Evolutionary conservation across 1,139 yeast species (phyloP).

Genomic region (Blastobotrys capitulatus): DNA sequence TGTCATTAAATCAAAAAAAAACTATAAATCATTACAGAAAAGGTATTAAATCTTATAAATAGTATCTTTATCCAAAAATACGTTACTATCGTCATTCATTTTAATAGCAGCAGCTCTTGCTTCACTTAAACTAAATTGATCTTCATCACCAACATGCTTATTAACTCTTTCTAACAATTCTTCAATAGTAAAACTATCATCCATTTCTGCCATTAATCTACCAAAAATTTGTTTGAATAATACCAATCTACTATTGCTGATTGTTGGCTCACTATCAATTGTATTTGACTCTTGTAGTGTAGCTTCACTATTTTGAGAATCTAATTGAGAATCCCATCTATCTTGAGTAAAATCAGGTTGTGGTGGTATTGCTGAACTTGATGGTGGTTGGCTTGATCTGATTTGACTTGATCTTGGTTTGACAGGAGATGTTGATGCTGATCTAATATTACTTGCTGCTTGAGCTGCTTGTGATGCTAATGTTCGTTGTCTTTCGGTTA

Average conservation of each 20-base stretch:
- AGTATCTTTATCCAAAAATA: slow-evolving; percentile 27
- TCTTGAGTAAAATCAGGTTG: slow-evolving; percentile 22
- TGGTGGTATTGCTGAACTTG: slow-evolving; percentile 16
- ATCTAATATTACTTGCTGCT: slow-evolving; percentile 3
- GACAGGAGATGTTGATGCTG: slow-evolving; percentile 3
- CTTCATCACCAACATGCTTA: slow-evolving; percentile 31
- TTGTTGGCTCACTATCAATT: neutral
- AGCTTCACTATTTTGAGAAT: slow-evolving; percentile 15
- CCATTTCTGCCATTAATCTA: slow-evolving; percentile 27
- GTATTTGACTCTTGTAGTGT: slow-evolving; percentile 17
- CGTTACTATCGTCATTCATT: slow-evolving; percentile 35
- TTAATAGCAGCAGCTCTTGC: slow-evolving; percentile 33
- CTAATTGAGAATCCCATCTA: slow-evolving; percentile 20
- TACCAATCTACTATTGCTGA: slow-evolving; percentile 31
- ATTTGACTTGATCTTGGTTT: slow-evolving; percentile 6
- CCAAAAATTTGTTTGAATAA: slow-evolving; percentile 32
- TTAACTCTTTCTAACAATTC: slow-evolving; percentile 31
- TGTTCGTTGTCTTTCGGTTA: neutral
- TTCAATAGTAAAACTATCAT: slow-evolving; percentile 26
- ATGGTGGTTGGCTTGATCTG: slow-evolving; percentile 12
- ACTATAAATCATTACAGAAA: neutral
- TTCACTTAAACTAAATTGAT: slow-evolving; percentile 33
- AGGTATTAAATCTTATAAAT: slow-evolving; percentile 9
- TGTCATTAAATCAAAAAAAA: neutral
- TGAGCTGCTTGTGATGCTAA: slow-evolving; percentile 5